Evolutionary conservation across 345 rosid genomes (phyloP).

Genomic region (Aquilaria yunnanensis): DNA sequence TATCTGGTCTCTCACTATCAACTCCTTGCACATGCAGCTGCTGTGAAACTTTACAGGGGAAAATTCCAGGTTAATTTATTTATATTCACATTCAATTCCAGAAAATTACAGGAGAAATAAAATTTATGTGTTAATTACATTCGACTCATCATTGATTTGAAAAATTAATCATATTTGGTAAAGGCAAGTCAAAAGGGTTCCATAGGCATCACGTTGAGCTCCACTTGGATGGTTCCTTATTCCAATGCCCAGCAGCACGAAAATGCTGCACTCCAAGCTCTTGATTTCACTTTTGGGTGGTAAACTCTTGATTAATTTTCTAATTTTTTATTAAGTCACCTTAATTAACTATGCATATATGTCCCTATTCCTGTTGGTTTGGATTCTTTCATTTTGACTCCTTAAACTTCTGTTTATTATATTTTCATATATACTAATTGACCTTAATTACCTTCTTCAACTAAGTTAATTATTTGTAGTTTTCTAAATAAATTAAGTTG

Average conservation of each 20-base stretch:
- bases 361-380: no score
- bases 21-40: constrained; percentile 40
- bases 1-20: constrained; percentile 26
- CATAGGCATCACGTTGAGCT: constrained; percentile 29
- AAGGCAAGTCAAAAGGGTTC: constrained; percentile 36
- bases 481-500: background rate
- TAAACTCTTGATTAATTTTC: background rate
- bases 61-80: constrained; percentile 20
- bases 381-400: no score
- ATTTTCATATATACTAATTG: no score
- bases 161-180: background rate
- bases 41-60: constrained; percentile 24
- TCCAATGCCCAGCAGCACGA: constrained; percentile 17
- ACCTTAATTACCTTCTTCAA: background rate
- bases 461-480: background rate
- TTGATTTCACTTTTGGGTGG: constrained; percentile 50
- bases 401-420: no score
- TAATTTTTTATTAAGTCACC: no score
- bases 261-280: constrained; percentile 28
- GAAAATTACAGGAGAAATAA: constrained; percentile 13
- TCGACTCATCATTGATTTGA: no score
- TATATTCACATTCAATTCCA: constrained; percentile 4
- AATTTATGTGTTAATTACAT: background rate
- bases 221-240: constrained; percentile 36
- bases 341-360: no score